Percentiles rank a stretch among this genome's conserved stretches.
phyloP scores from a whole-genome alignment of 139 green algal genomes.

The Coelastrella sp. region DNA sequence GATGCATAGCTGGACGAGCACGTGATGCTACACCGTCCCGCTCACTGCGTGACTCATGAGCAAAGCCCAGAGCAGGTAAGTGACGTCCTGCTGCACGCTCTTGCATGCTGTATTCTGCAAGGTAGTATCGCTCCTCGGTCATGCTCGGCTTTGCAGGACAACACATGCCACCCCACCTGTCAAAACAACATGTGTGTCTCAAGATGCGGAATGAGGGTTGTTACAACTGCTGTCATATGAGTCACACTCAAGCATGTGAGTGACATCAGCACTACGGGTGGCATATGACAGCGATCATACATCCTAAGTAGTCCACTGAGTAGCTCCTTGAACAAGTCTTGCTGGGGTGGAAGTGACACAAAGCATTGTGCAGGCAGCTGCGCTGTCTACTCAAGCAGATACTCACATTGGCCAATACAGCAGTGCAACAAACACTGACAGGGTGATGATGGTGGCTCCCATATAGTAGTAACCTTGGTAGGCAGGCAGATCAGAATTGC shows the following conservation, averaged over 20 bases:
- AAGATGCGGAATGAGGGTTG: neutral
- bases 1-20: neutral
- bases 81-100: slow-evolving; percentile 67
- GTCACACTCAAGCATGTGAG: neutral
- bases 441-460: slow-evolving; percentile 83
- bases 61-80: slow-evolving; percentile 64
- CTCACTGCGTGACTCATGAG: slow-evolving; percentile 42
- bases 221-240: neutral
- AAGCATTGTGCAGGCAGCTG: too few relatives aligned
- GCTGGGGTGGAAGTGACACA: too few relatives aligned
- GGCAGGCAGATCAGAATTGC: slow-evolving; percentile 6
- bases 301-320: too few relatives aligned
- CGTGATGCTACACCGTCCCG: neutral
- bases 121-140: slow-evolving; percentile 93
- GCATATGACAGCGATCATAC: too few relatives aligned
- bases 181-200: neutral
- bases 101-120: slow-evolving; percentile 64
- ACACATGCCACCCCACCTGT: slow-evolving; percentile 87
- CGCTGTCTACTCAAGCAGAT: too few relatives aligned
- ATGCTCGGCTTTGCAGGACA: slow-evolving; percentile 58
- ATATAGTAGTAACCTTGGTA: slow-evolving; percentile 82
- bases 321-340: too few relatives aligned
- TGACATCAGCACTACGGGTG: too few relatives aligned
- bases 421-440: slow-evolving; percentile 69
- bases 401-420: slow-evolving; percentile 91